A percentile compares a stretch with the other conserved stretches of the same genome.
Conservation (phyloP, 495 filamentous ascomycete genomes). For the Cercophora sp. region DNA sequence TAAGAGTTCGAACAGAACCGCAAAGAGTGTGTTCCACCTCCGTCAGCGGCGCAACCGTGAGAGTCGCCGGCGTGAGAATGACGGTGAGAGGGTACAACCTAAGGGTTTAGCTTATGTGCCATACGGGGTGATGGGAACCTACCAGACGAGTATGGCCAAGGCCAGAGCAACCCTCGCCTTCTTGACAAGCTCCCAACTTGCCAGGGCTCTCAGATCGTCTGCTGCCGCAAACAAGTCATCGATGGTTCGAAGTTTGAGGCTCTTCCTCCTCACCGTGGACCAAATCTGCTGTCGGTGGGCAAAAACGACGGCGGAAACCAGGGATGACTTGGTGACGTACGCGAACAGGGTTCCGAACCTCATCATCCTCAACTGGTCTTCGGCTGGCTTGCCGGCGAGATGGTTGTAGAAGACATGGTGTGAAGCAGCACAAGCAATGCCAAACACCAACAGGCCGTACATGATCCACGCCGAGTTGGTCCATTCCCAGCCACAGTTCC, state of each 20-base stretch:
- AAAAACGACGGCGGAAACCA: conserved; percentile 26
- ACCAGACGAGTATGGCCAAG: conserved; percentile 31
- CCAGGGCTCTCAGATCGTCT: conserved; percentile 27
- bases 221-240: conserved; percentile 33
- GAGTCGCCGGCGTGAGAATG: conserved; percentile 25
- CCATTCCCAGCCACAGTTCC: conserved; percentile 13
- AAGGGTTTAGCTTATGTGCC: background rate
- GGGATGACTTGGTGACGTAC: conserved; percentile 23
- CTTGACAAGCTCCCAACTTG: conserved; percentile 30
- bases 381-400: conserved; percentile 20
- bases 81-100: conserved; percentile 27
- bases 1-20: conserved; percentile 24
- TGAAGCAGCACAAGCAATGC: conserved; percentile 18
- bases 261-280: conserved; percentile 23
- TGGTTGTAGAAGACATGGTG: conserved; percentile 25
- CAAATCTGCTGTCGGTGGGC: conserved; percentile 28
- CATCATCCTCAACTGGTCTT: conserved; percentile 27
- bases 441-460: conserved; percentile 20
- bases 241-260: conserved; percentile 23
- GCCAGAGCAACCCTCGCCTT: conserved; percentile 29
- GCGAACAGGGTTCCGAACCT: conserved; percentile 24
- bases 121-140: background rate
- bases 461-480: conserved; percentile 20
- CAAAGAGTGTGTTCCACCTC: conserved; percentile 14
- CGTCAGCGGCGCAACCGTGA: conserved; percentile 20